phyloP scores from a whole-genome alignment of 2,329 filamentous ascomycete genomes.

The Alternaria viburni region DNA sequence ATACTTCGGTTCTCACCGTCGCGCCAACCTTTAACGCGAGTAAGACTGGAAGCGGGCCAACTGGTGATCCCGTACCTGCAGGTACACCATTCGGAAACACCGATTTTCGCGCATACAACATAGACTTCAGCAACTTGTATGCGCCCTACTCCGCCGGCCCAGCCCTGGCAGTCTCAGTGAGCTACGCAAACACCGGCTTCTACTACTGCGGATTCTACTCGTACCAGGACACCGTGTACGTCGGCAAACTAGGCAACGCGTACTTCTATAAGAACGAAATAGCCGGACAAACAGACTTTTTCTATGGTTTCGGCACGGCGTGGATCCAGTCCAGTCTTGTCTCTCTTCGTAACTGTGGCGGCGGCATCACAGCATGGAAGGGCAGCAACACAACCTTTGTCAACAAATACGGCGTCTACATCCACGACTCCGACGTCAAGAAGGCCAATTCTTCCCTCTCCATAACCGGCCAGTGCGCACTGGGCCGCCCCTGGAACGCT shows the following conservation, averaged over 20 bases:
- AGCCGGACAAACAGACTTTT: conserved; percentile 71
- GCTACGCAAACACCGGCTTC: conserved; percentile 70
- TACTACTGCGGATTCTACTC: conserved; percentile 71
- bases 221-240: conserved; percentile 73
- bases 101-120: conserved; percentile 71
- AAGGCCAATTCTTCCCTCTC: conserved; percentile 60
- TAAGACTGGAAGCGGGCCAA: conserved; percentile 66
- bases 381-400: conserved; percentile 68
- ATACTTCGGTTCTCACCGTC: conserved; percentile 66
- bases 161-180: conserved; percentile 65
- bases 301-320: conserved; percentile 71
- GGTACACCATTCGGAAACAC: conserved; percentile 68
- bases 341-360: conserved; percentile 65
- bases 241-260: conserved; percentile 70
- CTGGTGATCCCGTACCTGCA: conserved; percentile 65
- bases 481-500: conserved; percentile 69
- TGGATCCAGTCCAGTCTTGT: conserved; percentile 64
- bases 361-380: conserved; percentile 74
- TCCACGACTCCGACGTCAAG: conserved; percentile 61
- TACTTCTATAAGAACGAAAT: conserved; percentile 68
- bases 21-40: conserved; percentile 69
- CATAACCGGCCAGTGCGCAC: conserved; percentile 56
- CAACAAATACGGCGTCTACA: conserved; percentile 72
- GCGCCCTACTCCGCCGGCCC: conserved; percentile 62
- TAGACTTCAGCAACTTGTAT: conserved; percentile 69